Conservation (phyloP, 768 basidiomycete species). For the Strobilomyces confusus region DNA sequence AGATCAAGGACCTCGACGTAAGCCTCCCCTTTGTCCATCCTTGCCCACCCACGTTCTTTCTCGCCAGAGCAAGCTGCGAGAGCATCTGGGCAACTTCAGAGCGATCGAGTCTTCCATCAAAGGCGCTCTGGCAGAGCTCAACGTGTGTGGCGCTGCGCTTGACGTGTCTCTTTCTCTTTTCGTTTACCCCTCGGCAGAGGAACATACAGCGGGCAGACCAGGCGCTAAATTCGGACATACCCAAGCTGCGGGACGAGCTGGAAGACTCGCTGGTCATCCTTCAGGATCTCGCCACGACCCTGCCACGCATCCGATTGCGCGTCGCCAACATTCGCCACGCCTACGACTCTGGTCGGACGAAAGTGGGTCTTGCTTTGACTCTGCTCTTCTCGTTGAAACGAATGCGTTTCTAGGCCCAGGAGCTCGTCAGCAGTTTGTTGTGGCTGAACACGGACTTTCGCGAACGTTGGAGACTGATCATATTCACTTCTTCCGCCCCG, state of each 20-base stretch:
- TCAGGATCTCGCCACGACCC: conserved; percentile 49
- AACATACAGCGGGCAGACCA: conserved; percentile 57
- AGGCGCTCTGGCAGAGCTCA: conserved; percentile 57
- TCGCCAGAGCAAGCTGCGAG: conserved; percentile 56
- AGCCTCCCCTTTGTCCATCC: background rate
- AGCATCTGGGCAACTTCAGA: conserved; percentile 70
- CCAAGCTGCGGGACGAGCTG: conserved; percentile 57
- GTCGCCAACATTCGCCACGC: conserved; percentile 58
- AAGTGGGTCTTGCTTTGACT: conserved; percentile 39
- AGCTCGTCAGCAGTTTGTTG: conserved; percentile 57
- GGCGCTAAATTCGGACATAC: conserved; percentile 55
- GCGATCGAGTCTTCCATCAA: conserved; percentile 68
- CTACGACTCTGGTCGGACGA: conserved; percentile 68
- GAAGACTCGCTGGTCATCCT: conserved; percentile 58
- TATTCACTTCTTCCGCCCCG: conserved; percentile 69
- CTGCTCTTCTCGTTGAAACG: background rate
- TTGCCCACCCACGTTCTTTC: background rate
- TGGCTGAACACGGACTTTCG: conserved; percentile 81
- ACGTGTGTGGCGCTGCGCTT: conserved; percentile 37
- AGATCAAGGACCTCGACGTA: conserved; percentile 63
- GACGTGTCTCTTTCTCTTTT: background rate
- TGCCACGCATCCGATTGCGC: conserved; percentile 61
- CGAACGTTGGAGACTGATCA: conserved; percentile 67
- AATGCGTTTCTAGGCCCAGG: conserved; percentile 46
- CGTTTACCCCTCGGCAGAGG: conserved; percentile 36